Percentiles rank a stretch among this genome's conserved stretches.
Evolutionary conservation across 352 stramenopile genomes (phyloP).

Genomic region (Pilasporangium apinafurcum): DNA sequence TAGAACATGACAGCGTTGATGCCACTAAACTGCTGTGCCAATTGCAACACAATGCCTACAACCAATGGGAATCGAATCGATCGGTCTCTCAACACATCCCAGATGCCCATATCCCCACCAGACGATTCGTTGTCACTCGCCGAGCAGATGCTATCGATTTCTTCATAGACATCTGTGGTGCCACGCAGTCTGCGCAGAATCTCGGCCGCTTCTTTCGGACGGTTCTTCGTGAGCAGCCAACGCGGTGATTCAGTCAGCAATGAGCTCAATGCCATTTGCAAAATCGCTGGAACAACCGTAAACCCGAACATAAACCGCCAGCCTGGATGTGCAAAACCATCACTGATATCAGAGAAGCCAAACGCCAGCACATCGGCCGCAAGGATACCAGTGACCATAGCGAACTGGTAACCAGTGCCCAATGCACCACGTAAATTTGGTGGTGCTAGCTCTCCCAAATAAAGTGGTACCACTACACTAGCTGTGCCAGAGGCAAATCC

Average conservation of each 20-base stretch:
- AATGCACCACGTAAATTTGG: slow-evolving; percentile 67
- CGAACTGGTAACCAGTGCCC: slow-evolving; percentile 70
- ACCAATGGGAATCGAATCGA: slow-evolving; percentile 63
- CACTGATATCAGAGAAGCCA: slow-evolving; percentile 44
- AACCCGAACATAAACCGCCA: slow-evolving; percentile 70
- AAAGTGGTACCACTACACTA: slow-evolving; percentile 67
- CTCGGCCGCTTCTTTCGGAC: slow-evolving; percentile 61
- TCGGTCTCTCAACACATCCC: slow-evolving; percentile 48
- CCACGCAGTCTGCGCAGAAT: slow-evolving; percentile 57
- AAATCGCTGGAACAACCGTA: slow-evolving; percentile 50
- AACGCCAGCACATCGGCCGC: slow-evolving; percentile 36
- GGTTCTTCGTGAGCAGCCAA: slow-evolving; percentile 70
- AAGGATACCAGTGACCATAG: slow-evolving; percentile 65
- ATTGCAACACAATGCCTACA: slow-evolving; percentile 48
- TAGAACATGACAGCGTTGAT: slow-evolving; percentile 84
- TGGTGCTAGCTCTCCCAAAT: slow-evolving; percentile 60
- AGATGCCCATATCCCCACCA: slow-evolving; percentile 59
- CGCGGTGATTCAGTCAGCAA: slow-evolving; percentile 61
- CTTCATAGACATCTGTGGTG: slow-evolving; percentile 73
- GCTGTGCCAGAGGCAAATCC: slow-evolving; percentile 62
- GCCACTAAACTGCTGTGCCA: slow-evolving; percentile 65
- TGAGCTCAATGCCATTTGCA: slow-evolving; percentile 56
- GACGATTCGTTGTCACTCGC: slow-evolving; percentile 71
- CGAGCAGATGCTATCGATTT: slow-evolving; percentile 78
- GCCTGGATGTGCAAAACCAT: slow-evolving; percentile 44